Base-by-base conservation (phyloP, 192 early-diverging fungal genomes). In the Podila epicladia region DNA sequence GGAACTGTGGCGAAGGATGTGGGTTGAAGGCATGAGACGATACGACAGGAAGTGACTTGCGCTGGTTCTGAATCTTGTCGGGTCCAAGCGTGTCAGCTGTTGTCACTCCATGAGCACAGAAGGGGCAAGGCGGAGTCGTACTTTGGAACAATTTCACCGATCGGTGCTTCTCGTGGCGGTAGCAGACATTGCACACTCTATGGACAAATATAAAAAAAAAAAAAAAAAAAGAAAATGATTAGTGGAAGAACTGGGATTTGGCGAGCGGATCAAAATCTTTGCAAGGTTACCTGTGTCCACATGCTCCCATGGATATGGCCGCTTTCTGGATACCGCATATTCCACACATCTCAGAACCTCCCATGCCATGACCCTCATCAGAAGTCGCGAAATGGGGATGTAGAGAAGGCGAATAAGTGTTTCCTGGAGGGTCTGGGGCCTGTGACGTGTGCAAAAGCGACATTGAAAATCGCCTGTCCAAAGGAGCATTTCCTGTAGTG, bases 141-240 rank as follows among this genome's bases (percentile, higher is more conserved):
- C 45, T 67, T 31, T 73, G 77, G 51, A 65, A 69, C 6, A 73
- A 67, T 13, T 67, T 33, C 58, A 69, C 1, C 5, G 70, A 63
- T 12, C 66, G 70, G 31, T 80, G 71, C 22, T 62, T 80, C 61
- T 80, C 77, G 22, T 80, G 67, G 26, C 60, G 65, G 31, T 80
- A 58, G 37, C 77, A 80, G 3, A 65, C 63, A n/a, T 73, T 60
- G 63, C 77, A 80, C 5, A 80, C 26, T 28, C 77, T 79, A 58
- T 19, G 13, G 65, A 62, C 1, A 58, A 63, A 0, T 12, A 17
- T 32, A 12, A 33, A 4, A 22, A 24, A 61, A 61, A 53, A n/a
- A n/a, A n/a, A 9, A 20, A 58, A 17, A 49, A 12, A 33, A 4
- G 15, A 24, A 61, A 61, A 53, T 17, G n/a, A 26, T 48, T 26